Base-by-base conservation (phyloP, 768 basidiomycete species). In the Psilocybe tampanensis region DNA sequence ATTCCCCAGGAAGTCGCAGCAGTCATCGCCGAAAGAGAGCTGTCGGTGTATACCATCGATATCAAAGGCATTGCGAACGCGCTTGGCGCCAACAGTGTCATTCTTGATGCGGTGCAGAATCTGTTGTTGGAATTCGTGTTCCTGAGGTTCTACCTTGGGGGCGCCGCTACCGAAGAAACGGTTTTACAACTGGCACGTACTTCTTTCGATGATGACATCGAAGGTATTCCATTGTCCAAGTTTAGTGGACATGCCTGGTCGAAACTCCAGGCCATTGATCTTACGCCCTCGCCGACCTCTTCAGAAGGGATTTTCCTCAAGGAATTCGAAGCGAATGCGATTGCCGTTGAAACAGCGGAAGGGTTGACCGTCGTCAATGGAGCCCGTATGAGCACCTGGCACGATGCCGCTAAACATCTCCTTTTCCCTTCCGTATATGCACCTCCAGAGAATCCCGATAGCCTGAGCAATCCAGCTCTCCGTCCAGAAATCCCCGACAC, bases 401-500 rank as follows among this genome's bases (percentile, higher is more conserved):
- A 95, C 64, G 86, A 90, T 59, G 90, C 89, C 2, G 92, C 93
- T 15, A 92, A 92, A 64, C 92, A 96, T 65, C 72, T 98, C 29
- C 75, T 98, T 49, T 98, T 97, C 83, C 88, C 91, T 32, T 80
- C 89, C 39, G 86, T 88, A 17, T 96, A 92, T 74, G 74, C 82
- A 15, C 83, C 88, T 8, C 70, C 79, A 19, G 68, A 70, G 41
- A 73, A 76, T 9, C 64, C 73, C 5, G 52, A 80, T 32, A 82
- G 79, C 55, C 74, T 80, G 12, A 85, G 85, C 63, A 78, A 88
- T 56, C 86, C 90, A 13, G 77, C 86, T 3, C 76, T 96, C 29
- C 92, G 90, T 41, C 97, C 97, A 12, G 94, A 97, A 64, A 69
- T 90, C 21, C 76, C 89, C 2, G 96, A 98, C 57, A 88, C 89